Conservation (phyloP, 2,329 filamentous ascomycete species). For the Scortechinia acanthostroma region DNA sequence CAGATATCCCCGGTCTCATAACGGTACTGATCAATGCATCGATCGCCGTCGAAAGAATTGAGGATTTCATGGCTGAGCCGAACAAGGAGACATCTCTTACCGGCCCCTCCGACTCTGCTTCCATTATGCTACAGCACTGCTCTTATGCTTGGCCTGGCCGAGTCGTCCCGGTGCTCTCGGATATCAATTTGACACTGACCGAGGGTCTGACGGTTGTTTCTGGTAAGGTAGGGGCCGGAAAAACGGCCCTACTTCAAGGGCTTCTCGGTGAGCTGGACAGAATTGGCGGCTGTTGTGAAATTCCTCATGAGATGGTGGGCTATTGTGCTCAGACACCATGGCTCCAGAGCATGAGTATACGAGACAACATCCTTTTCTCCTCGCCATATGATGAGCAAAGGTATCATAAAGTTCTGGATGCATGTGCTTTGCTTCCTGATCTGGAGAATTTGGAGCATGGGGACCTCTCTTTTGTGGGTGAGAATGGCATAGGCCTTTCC, state of each 20-base stretch:
- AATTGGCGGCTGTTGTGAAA: constrained; percentile 35
- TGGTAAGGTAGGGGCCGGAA: constrained; percentile 59
- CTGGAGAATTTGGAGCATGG: constrained; percentile 56
- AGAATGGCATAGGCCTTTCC: constrained; percentile 53
- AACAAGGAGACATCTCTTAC: constrained; percentile 53
- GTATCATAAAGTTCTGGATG: constrained; percentile 64
- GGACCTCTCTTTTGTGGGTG: constrained; percentile 52
- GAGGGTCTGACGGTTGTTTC: constrained; percentile 49
- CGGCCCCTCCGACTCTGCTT: constrained; percentile 7
- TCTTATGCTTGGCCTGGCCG: constrained; percentile 76
- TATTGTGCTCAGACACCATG: constrained; percentile 63
- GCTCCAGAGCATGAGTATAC: constrained; percentile 64
- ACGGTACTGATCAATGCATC: constrained; percentile 73
- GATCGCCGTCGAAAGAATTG: constrained; percentile 76
- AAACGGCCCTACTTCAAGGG: constrained; percentile 52
- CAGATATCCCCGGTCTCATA: constrained; percentile 69
- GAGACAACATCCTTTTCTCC: constrained; percentile 62
- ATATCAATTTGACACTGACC: constrained; percentile 44
- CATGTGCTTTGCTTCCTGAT: constrained; percentile 53
- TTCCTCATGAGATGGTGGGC: constrained; percentile 46
- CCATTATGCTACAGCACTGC: constrained; percentile 39
- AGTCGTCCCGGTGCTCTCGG: constrained; percentile 39
- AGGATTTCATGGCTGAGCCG: constrained; percentile 79
- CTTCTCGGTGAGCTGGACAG: constrained; percentile 51
- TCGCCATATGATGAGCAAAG: constrained; percentile 60